Conservation (phyloP, 2,329 filamentous ascomycete species). For the Lasiodiplodia gonubiensis region DNA sequence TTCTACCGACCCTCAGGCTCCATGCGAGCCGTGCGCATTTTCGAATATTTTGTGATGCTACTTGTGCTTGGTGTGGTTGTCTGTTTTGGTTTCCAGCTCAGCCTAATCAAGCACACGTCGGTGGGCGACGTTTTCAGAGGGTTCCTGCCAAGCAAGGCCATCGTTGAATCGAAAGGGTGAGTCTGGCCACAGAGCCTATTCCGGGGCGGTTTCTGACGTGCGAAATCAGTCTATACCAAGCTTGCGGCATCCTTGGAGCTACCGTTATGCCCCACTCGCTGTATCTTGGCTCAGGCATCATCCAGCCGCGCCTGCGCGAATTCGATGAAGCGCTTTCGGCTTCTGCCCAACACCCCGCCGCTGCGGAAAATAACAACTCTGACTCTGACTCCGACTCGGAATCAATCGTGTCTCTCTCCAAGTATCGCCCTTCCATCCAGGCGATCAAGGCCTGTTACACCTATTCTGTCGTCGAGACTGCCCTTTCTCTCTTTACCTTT, state of each 20-base stretch:
- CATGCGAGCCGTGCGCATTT: slow-evolving; percentile 58
- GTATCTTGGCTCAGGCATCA: slow-evolving; percentile 62
- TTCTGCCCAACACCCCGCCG: slow-evolving; percentile 16
- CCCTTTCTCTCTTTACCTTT: slow-evolving; percentile 78
- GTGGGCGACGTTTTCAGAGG: slow-evolving; percentile 60
- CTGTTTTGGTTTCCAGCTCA: slow-evolving; percentile 63
- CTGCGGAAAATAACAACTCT: slow-evolving; percentile 9
- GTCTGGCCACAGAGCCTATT: slow-evolving; percentile 29
- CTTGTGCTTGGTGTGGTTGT: slow-evolving; percentile 62
- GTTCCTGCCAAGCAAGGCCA: slow-evolving; percentile 60
- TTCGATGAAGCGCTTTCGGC: slow-evolving; percentile 37
- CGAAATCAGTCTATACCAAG: slow-evolving; percentile 57
- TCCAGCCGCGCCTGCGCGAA: slow-evolving; percentile 56
- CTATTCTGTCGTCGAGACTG: slow-evolving; percentile 73
- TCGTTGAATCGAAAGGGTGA: slow-evolving; percentile 59
- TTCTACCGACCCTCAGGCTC: slow-evolving; percentile 61
- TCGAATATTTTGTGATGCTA: slow-evolving; percentile 61
- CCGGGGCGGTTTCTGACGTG: slow-evolving; percentile 26
- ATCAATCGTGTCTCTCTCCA: slow-evolving; percentile 57
- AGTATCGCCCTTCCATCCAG: slow-evolving; percentile 72
- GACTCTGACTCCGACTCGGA: slow-evolving; percentile 38
- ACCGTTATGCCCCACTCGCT: slow-evolving; percentile 70
- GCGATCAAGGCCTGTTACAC: slow-evolving; percentile 78
- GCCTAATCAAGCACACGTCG: slow-evolving; percentile 56
- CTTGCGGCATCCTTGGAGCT: slow-evolving; percentile 77